phyloP scores from a whole-genome alignment of 371 early-diverging fungal genomes.

The Actinomortierella wolfii region DNA sequence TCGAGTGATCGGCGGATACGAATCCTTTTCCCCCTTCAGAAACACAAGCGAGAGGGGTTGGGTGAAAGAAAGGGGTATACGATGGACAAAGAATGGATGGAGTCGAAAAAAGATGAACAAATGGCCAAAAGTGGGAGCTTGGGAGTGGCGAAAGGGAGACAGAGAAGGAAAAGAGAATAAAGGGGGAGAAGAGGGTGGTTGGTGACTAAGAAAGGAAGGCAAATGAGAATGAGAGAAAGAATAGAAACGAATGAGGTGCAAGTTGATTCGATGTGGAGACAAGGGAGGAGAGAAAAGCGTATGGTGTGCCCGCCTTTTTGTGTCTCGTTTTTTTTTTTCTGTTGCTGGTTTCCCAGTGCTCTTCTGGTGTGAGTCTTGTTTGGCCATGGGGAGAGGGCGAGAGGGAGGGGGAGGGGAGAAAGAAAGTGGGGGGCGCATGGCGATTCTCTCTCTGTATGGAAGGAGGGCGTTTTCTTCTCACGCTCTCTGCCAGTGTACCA shows the following conservation, averaged over 20 bases:
- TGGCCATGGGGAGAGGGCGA: not conserved
- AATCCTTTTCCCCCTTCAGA: not conserved
- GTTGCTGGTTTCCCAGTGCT: no score
- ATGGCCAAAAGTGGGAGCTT: not conserved
- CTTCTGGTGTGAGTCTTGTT: constrained; percentile 1
- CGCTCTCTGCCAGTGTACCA: not conserved
- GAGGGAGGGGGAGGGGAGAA: not conserved
- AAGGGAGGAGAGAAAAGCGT: not conserved
- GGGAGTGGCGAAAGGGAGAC: constrained; percentile 8
- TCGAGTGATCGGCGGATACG: not conserved
- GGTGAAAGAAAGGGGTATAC: not conserved
- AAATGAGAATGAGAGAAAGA: not conserved
- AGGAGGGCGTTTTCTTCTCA: not conserved
- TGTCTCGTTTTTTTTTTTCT: not conserved
- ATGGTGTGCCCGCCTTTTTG: no score
- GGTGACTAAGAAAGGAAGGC: not conserved
- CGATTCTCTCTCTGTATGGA: constrained; percentile 2
- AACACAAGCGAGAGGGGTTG: constrained; percentile 1
- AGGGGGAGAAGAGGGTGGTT: not conserved
- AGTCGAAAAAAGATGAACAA: no score
- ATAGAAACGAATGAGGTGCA: not conserved
- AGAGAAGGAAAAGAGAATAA: not conserved
- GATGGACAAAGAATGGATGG: not conserved
- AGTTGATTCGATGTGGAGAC: not conserved
- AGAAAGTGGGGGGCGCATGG: not conserved